A percentile compares a stretch with the other conserved stretches of the same genome.
Conservation (phyloP, 176 grass and related monocot species). For the Eremochloa ophiuroides region DNA sequence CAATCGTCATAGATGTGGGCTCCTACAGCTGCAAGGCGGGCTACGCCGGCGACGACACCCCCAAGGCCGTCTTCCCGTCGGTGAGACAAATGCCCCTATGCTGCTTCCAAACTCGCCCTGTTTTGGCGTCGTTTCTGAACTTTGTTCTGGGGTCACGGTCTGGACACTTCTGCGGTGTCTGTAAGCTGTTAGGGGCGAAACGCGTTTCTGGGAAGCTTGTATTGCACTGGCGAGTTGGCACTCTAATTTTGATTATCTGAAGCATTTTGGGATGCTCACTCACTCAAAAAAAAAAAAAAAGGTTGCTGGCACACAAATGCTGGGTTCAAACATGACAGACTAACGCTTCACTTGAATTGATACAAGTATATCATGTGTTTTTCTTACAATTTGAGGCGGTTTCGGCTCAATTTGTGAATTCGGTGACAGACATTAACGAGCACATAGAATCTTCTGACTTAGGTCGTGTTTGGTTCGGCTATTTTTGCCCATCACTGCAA, state of each 20-base stretch:
- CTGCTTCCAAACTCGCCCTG: background rate
- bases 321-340: background rate
- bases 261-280: background rate
- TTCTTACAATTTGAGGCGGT: background rate
- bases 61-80: constrained; percentile 94
- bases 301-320: background rate
- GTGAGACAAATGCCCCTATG: constrained; percentile 37
- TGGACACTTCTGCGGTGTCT: background rate
- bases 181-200: background rate
- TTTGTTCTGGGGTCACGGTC: background rate
- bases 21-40: constrained; percentile 99
- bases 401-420: background rate
- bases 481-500: too few relatives aligned
- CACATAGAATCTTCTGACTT: background rate
- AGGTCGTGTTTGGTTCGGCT: too few relatives aligned
- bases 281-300: background rate
- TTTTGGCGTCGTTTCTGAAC: background rate
- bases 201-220: background rate
- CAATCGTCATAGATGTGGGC: constrained; percentile 93
- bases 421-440: background rate
- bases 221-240: background rate
- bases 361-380: background rate
- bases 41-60: constrained; percentile 93
- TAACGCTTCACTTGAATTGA: background rate
- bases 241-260: background rate